phyloP scores from a whole-genome alignment of 768 basidiomycete genomes.

The Lactarius hatsudake region DNA sequence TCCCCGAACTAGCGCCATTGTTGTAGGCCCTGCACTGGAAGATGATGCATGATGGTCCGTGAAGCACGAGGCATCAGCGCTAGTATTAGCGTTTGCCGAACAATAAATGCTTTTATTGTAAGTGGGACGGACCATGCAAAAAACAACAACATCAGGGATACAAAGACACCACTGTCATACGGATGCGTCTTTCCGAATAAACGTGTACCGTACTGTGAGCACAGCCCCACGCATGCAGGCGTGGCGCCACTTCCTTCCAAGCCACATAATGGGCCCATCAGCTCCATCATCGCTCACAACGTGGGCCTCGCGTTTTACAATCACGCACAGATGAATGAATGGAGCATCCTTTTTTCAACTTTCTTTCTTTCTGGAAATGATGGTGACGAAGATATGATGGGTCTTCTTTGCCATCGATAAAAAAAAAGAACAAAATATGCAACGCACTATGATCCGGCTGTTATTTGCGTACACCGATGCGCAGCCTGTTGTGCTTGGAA shows the following conservation, averaged over 20 bases:
- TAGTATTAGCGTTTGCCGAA: neutral
- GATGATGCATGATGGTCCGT: neutral
- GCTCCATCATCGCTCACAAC: slow-evolving; percentile 3
- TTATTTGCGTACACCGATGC: neutral
- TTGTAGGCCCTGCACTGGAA: neutral
- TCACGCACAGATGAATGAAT: neutral
- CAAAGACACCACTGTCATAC: neutral
- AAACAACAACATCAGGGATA: neutral
- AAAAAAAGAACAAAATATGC: neutral
- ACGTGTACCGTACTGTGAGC: neutral
- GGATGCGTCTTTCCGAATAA: neutral
- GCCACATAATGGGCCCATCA: neutral
- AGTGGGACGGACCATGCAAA: neutral
- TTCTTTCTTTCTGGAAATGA: neutral
- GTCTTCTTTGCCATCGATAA: neutral
- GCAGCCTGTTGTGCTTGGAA: neutral
- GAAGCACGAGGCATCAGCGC: neutral
- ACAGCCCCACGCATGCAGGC: neutral
- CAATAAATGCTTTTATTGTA: neutral
- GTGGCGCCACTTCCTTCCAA: neutral
- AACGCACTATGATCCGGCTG: neutral
- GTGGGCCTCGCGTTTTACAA: neutral
- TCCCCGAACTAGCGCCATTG: neutral
- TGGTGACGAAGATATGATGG: neutral
- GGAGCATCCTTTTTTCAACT: neutral